Evolutionary conservation across 2,329 filamentous ascomycete genomes (phyloP), one percentile per base, ranked within the genome.

Genomic region (Thelonectria blattea): DNA sequence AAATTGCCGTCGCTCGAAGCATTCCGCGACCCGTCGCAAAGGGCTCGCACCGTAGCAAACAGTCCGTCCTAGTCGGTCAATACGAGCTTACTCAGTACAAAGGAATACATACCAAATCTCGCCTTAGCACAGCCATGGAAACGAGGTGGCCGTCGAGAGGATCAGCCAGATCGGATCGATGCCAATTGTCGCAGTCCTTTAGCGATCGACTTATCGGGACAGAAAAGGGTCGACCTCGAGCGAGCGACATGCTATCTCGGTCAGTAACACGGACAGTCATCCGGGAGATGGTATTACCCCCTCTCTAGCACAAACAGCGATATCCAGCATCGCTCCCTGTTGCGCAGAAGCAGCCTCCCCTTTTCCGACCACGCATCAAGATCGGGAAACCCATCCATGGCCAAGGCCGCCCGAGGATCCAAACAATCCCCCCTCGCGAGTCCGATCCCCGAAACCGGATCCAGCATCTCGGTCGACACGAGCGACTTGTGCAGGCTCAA

Each of bases 221-320:
- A 0, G 87, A 88, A 67, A 89, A 91, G 20, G 83, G 88, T 63
- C 89, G 80, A 7, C 89, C 89, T 57, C 89, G 83, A 0, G 89
- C 89, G 7, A 92, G 75, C 48, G 88, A 91, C 70, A 91, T 88
- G 32, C 84, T 75, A 27, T 20, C 24, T 48, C n/a, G 18, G 32
- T 51, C 11, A 52, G 48, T 18, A n/a, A n/a, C n/a, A n/a, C n/a
- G n/a, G n/a, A n/a, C n/a, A n/a, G n/a, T n/a, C n/a, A n/a, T n/a
- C n/a, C n/a, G n/a, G n/a, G n/a, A n/a, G n/a, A n/a, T n/a, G n/a
- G n/a, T n/a, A n/a, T n/a, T 71, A 86, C 80, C 89, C 89, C 74
- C 89, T 80, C 69, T 92, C 89, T 1, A 92, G 81, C 0, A 91
- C 89, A 70, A 91, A 92, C 1, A 92, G 74, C 0, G 89, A 85